phyloP scores from a whole-genome alignment of 2,329 filamentous ascomycete species.

The Exophiala aquamarina region DNA sequence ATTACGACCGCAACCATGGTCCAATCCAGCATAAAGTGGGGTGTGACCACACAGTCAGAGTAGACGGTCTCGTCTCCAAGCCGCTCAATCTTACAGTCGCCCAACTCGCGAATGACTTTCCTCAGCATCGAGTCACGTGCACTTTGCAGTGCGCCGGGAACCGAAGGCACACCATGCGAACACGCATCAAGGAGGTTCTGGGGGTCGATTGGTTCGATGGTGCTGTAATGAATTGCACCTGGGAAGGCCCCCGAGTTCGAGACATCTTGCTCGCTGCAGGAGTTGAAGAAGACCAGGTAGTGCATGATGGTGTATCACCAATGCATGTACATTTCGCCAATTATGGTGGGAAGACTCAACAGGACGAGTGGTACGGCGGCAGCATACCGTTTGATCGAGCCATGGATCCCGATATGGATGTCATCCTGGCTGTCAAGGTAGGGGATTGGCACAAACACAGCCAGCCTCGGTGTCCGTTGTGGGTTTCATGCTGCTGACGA shows the following conservation, averaged over 20 bases:
- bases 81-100: slow-evolving; percentile 47
- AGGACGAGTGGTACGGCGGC: slow-evolving; percentile 60
- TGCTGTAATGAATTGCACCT: slow-evolving; percentile 61
- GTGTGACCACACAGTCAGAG: slow-evolving; percentile 41
- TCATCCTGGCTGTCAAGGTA: slow-evolving; percentile 51
- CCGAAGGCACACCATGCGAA: slow-evolving; percentile 61
- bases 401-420: slow-evolving; percentile 44
- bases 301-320: slow-evolving; percentile 29
- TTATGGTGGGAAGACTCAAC: slow-evolving; percentile 52
- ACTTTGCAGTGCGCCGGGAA: slow-evolving; percentile 63
- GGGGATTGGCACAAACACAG: slow-evolving; percentile 13
- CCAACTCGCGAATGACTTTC: slow-evolving; percentile 48
- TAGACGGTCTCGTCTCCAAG: slow-evolving; percentile 51
- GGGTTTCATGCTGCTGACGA: slow-evolving; percentile 6
- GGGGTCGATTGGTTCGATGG: slow-evolving; percentile 63
- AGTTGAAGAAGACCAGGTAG: slow-evolving; percentile 33
- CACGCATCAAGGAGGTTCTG: slow-evolving; percentile 57
- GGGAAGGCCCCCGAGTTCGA: slow-evolving; percentile 53
- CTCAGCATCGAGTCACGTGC: slow-evolving; percentile 57
- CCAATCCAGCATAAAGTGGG: slow-evolving; percentile 46
- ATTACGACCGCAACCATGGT: slow-evolving; percentile 61
- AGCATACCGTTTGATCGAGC: slow-evolving; percentile 52
- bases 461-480: not conserved
- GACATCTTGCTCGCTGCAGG: slow-evolving; percentile 53
- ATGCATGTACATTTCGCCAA: slow-evolving; percentile 58